Evolutionary conservation across 495 filamentous ascomycete genomes (phyloP).

Genomic region (Monascus purpureus): DNA sequence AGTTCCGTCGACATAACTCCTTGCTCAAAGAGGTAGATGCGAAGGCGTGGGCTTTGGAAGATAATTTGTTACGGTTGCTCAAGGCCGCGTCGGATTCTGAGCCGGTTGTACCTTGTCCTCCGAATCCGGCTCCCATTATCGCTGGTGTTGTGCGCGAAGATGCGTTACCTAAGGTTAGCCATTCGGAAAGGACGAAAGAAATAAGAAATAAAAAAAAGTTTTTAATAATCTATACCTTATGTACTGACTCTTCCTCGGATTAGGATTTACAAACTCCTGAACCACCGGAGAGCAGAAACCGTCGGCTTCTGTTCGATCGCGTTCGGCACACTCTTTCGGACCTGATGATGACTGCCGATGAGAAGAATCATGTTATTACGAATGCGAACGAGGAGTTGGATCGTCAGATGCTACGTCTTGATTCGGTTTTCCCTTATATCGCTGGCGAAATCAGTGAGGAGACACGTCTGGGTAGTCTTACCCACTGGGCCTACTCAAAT

Average conservation of each 20-base stretch:
- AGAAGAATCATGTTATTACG: slow-evolving; percentile 90
- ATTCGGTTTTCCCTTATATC: slow-evolving; percentile 70
- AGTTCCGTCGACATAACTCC: slow-evolving; percentile 88
- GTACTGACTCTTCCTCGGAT: slow-evolving; percentile 6
- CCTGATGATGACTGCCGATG: slow-evolving; percentile 74
- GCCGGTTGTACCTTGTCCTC: slow-evolving; percentile 21
- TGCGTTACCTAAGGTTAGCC: slow-evolving; percentile 22
- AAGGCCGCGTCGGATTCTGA: slow-evolving; percentile 48
- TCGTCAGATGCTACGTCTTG: slow-evolving; percentile 71
- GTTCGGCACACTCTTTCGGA: slow-evolving; percentile 50
- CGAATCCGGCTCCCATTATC: slow-evolving; percentile 25
- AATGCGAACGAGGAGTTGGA: slow-evolving; percentile 80
- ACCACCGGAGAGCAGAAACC: slow-evolving; percentile 27
- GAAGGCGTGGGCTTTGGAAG: slow-evolving; percentile 50
- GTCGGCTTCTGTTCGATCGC: slow-evolving; percentile 52
- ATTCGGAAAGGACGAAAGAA: background rate
- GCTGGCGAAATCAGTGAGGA: slow-evolving; percentile 86
- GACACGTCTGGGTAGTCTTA: slow-evolving; percentile 76
- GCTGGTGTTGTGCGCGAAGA: slow-evolving; percentile 26
- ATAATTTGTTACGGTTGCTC: slow-evolving; percentile 54
- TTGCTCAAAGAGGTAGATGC: slow-evolving; percentile 95
- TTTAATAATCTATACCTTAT: slow-evolving; percentile 1
- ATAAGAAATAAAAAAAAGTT: background rate
- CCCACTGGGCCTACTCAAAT: slow-evolving; percentile 92
- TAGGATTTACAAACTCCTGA: slow-evolving; percentile 19